Base-by-base conservation (phyloP, 805 yeast species). In the Cyberlindnera xylosilytica region DNA sequence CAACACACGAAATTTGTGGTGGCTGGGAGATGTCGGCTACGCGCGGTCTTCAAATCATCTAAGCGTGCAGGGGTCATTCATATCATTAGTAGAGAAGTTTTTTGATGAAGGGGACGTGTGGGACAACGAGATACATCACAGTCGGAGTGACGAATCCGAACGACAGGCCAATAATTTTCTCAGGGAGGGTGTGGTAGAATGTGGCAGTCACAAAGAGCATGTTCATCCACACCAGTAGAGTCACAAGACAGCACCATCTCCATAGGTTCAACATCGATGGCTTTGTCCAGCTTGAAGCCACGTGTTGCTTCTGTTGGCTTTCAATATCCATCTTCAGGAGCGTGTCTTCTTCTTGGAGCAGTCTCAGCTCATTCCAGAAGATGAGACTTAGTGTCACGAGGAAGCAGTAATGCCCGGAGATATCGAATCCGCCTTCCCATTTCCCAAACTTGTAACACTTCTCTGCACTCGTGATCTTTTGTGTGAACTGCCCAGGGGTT, bases 131-230 rank as follows among this genome's bases (percentile, higher is more conserved):
- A 55, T 81, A 81, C 29, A 80, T 72, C 1, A 69, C 53, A 2
- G 60, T 16, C 10, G 78, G 72, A 19, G 78, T 78, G 8, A 70
- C 38, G 59, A 74, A 78, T 3, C 93, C 88, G 68, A 83, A 74
- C 2, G 69, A 9, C 34, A 85, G 65, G 1, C 97, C 97, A 20
- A 78, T 66, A 1, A 85, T 43, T 57, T 89, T 89, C 58, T 91
- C 98, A 2, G 64, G 41, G 10, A 83, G 56, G 1, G 93, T 79
- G 63, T 91, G 98, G 69, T 89, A 91, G 60, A 87, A 86, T 12
- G 83, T 67, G 36, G 89, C 75, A 1, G 98, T 91, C 71, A 87
- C 78, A 16, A 82, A 63, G 24, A 89, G 66, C 29, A 68, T 40
- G 15, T 48, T 36, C 79, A 83, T 79, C 82, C 91, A 87, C 3